Base-by-base conservation (phyloP, 768 basidiomycete genomes). In the Calocybe gangraenosa region DNA sequence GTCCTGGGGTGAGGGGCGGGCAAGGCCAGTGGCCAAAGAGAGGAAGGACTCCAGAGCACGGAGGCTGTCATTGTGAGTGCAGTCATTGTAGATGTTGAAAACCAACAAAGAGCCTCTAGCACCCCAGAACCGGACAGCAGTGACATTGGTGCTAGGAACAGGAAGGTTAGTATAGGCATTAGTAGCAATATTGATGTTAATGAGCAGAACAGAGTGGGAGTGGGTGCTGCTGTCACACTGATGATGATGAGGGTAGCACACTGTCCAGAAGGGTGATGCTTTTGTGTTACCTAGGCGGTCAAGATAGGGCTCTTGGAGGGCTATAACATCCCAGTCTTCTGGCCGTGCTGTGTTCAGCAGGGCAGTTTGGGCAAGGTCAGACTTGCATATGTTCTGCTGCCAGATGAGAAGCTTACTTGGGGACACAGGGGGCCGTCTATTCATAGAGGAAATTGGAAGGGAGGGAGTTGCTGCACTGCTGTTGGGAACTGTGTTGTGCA, bases 271-370 rank as follows among this genome's bases (percentile, higher is more conserved):
- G 14, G 11, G 38, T 13, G 46, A 47, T 1, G 46, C 46, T 0
- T 37, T 37, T 0, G 64, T 55, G 28, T 55, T 48, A 0, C 40
- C 25, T 0, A 56, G 33, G 6, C 3, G n/a, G 46, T 65, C 52
- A 1, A 66, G 43, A 22, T 49, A 51, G 0, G 65, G 66, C 56
- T 67, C 67, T 50, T 68, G 66, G 1, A 67, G 25, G 0, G 51
- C 46, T 0, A 65, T 22, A 1, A 68, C 46, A 49, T 67, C 59
- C 43, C 49, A 60, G 3, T 56, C 30, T 3, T 22, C 18, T 1
- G 42, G 51, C 20, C 42, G 1, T 13, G 44, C 48, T 17, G 44
- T n/a, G 39, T 55, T 44, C 0, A 65, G 40, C 0, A 61, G n/a
- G 19, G 48, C 50, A 8, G 30, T 34, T 32, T 57, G 56, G 0